Percentiles rank a stretch among this genome's conserved stretches.
Evolutionary conservation across 2,329 filamentous ascomycete species (phyloP).

Genomic region (Allantophomopsis lycopodina): DNA sequence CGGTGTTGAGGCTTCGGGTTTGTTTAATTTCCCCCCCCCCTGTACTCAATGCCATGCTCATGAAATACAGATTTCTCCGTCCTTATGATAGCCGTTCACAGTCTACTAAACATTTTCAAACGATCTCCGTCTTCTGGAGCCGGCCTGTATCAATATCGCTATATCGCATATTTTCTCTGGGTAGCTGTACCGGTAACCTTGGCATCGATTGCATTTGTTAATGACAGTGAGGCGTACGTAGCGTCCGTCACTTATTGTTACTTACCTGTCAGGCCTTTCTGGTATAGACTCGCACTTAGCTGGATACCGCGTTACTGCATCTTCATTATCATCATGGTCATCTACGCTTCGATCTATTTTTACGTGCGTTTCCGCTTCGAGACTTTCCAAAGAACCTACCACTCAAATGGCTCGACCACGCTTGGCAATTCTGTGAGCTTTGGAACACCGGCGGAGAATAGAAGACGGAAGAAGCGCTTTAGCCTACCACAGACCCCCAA

Average conservation of each 20-base stretch:
- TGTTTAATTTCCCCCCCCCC: neutral
- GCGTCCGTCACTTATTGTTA: conserved; percentile 57
- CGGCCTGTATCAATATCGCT: conserved; percentile 56
- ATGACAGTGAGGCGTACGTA: conserved; percentile 37
- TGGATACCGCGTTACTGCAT: conserved; percentile 67
- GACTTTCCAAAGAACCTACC: conserved; percentile 10
- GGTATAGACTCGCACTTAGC: conserved; percentile 53
- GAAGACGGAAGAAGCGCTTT: conserved; percentile 2
- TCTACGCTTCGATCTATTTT: conserved; percentile 57
- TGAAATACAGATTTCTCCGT: conserved; percentile 46
- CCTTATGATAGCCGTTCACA: conserved; percentile 61
- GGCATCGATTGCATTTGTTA: conserved; percentile 49
- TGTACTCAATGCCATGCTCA: neutral
- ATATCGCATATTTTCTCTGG: conserved; percentile 42
- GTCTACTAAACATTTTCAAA: conserved; percentile 56
- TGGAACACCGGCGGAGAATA: conserved; percentile 1
- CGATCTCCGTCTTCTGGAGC: conserved; percentile 35
- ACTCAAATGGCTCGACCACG: conserved; percentile 1
- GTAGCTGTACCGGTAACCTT: conserved; percentile 43
- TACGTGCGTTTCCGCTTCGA: conserved; percentile 36
- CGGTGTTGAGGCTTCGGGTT: conserved; percentile 51
- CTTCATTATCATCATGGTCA: conserved; percentile 44
- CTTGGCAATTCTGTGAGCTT: conserved; percentile 3
- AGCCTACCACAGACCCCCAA: conserved; percentile 10
- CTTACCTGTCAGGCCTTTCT: conserved; percentile 49